Conservation (phyloP, 1,284 basidiomycete species). For the Rhodofomes roseus region DNA sequence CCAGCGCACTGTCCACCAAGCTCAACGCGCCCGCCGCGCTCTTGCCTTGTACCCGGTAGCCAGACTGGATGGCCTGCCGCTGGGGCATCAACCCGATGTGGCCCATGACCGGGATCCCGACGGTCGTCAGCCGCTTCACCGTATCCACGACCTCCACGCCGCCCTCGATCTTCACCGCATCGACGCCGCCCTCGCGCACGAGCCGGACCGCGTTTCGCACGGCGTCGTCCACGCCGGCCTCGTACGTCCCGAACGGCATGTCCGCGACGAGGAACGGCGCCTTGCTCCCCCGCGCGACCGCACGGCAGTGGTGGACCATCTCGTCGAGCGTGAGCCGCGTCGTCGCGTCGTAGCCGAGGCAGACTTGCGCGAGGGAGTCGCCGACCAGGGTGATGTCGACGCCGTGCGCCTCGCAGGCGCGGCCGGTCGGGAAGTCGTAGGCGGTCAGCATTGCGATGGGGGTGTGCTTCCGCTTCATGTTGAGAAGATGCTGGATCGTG, state of each 20-base stretch:
- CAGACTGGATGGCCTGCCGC: constrained; percentile 77
- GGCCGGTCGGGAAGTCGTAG: constrained; percentile 88
- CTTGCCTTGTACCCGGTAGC: constrained; percentile 88
- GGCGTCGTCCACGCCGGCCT: constrained; percentile 62
- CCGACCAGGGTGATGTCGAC: constrained; percentile 81
- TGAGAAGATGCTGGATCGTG: constrained; percentile 73
- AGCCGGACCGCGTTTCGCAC: constrained; percentile 75
- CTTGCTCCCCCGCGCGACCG: constrained; percentile 77
- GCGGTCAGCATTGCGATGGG: constrained; percentile 92
- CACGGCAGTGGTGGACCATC: constrained; percentile 89
- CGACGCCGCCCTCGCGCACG: constrained; percentile 79
- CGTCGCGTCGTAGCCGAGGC: constrained; percentile 82
- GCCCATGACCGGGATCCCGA: constrained; percentile 94
- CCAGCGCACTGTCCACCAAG: constrained; percentile 64
- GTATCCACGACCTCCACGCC: constrained; percentile 75
- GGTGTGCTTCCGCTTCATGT: constrained; percentile 50
- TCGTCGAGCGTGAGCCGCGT: constrained; percentile 85
- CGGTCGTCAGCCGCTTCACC: constrained; percentile 67
- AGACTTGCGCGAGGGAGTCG: constrained; percentile 92
- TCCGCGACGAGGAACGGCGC: constrained; percentile 88
- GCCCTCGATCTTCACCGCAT: constrained; percentile 94
- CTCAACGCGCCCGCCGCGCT: constrained; percentile 59
- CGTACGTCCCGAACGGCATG: constrained; percentile 93
- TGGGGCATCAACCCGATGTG: constrained; percentile 95
- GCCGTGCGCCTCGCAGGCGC: constrained; percentile 56